phyloP scores from a whole-genome alignment of 2,329 filamentous ascomycete genomes.

The Plenodomus lindquistii region DNA sequence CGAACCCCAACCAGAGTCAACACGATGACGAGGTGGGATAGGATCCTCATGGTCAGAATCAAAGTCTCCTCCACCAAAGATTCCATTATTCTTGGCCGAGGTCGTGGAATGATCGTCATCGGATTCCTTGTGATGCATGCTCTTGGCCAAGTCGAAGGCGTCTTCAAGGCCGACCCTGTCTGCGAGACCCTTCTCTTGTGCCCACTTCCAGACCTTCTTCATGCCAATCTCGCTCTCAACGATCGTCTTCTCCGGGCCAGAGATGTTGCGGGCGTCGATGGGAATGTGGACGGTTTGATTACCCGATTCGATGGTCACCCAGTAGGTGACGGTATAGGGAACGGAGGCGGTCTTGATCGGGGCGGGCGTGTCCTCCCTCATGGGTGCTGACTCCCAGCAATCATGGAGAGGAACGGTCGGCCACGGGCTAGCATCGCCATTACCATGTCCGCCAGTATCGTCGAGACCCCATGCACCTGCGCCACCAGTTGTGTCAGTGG shows the following conservation, averaged over 20 bases:
- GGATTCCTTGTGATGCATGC: conserved; percentile 9
- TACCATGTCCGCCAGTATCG: too few relatives aligned
- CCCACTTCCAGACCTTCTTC: conserved; percentile 33
- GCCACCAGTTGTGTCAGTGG: too few relatives aligned
- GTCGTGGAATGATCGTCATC: neutral
- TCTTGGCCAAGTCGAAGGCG: conserved; percentile 25
- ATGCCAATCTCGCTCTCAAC: conserved; percentile 9
- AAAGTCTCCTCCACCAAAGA: too few relatives aligned
- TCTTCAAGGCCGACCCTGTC: conserved; percentile 23
- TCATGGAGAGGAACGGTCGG: too few relatives aligned
- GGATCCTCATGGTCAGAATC: too few relatives aligned
- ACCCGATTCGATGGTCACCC: conserved; percentile 19
- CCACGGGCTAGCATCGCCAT: too few relatives aligned
- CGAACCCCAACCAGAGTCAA: too few relatives aligned
- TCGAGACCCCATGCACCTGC: too few relatives aligned
- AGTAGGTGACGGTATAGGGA: conserved; percentile 21
- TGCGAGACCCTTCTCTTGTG: conserved; percentile 21
- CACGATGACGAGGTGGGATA: too few relatives aligned
- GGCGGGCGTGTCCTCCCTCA: neutral
- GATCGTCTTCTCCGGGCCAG: conserved; percentile 22
- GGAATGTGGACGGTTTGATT: conserved; percentile 17
- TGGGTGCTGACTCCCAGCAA: neutral
- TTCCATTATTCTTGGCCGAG: too few relatives aligned
- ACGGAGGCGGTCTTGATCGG: neutral
- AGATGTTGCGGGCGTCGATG: conserved; percentile 20